A percentile compares a stretch with the other conserved stretches of the same genome.
These are phyloP conservation scores for Claviceps pazoutovae DNA, from an alignment of 2,329 filamentous ascomycete genomes.

Conservation along the genomic window DNA sequence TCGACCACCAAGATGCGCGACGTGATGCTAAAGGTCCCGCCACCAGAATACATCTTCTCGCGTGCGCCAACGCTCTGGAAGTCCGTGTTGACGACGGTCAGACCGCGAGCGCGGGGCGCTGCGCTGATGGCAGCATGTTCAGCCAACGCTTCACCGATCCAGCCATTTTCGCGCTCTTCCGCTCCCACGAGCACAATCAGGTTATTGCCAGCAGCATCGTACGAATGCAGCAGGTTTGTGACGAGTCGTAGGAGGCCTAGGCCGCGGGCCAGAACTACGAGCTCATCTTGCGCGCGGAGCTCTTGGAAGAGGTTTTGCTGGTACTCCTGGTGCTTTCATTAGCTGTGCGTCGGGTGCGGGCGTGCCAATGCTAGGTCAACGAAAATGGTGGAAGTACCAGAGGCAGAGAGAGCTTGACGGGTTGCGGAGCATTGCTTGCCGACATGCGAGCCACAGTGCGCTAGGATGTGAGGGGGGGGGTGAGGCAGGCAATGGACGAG, in stretches of 20 bases:
- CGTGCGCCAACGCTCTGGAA: slow-evolving; percentile 72
- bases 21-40: slow-evolving; percentile 90
- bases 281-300: slow-evolving; percentile 79
- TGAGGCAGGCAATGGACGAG: neutral
- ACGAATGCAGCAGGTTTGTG: slow-evolving; percentile 92
- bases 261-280: slow-evolving; percentile 81
- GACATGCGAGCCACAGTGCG: slow-evolving; percentile 28
- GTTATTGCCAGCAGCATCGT: slow-evolving; percentile 91
- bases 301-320: slow-evolving; percentile 93
- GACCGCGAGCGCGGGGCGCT: slow-evolving; percentile 64
- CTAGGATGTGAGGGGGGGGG: neutral
- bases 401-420: slow-evolving; percentile 70
- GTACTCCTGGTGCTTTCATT: slow-evolving; percentile 47
- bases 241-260: slow-evolving; percentile 83
- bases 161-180: slow-evolving; percentile 84
- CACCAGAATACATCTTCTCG: slow-evolving; percentile 81
- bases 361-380: no score
- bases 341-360: neutral
- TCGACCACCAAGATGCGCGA: slow-evolving; percentile 92
- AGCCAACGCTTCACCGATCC: slow-evolving; percentile 90
- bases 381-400: slow-evolving; percentile 13
- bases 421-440: slow-evolving; percentile 42
- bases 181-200: slow-evolving; percentile 80
- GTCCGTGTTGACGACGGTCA: slow-evolving; percentile 91
- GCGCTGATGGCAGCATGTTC: slow-evolving; percentile 89